phyloP scores from a whole-genome alignment of 345 rosid genomes.

The Dipteronia sinensis region DNA sequence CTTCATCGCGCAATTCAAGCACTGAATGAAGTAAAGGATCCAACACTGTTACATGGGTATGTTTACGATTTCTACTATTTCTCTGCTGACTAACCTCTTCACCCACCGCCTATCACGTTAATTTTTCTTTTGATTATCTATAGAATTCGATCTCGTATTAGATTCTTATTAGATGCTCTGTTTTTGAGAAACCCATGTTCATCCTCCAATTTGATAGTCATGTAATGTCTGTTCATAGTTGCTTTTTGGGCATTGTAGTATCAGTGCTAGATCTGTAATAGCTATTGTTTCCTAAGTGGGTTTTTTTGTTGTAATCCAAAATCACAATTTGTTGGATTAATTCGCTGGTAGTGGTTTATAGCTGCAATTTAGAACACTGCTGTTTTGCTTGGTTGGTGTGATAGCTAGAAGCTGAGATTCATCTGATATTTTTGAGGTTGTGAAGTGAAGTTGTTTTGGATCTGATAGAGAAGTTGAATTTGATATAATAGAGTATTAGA shows the following conservation, averaged over 20 bases:
- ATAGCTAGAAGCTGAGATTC: background rate
- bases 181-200: conserved; percentile 18
- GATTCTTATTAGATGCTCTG: background rate
- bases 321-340: no score
- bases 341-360: background rate
- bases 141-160: background rate
- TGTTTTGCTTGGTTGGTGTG: background rate
- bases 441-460: conserved; percentile 16
- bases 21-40: conserved; percentile 4
- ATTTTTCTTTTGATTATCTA: background rate
- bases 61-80: background rate
- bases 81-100: background rate
- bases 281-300: background rate
- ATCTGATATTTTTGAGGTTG: background rate
- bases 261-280: conserved; percentile 28
- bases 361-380: background rate
- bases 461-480: conserved; percentile 21
- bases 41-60: conserved; percentile 1
- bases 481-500: conserved; percentile 13
- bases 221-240: background rate
- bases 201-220: background rate
- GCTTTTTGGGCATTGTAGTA: conserved; percentile 4
- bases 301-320: background rate
- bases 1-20: conserved; percentile 15
- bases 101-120: background rate